A percentile compares a stretch with the other conserved stretches of the same genome.
Evolutionary conservation across 345 rosid genomes (phyloP).

Genomic region (Adansonia digitata): DNA sequence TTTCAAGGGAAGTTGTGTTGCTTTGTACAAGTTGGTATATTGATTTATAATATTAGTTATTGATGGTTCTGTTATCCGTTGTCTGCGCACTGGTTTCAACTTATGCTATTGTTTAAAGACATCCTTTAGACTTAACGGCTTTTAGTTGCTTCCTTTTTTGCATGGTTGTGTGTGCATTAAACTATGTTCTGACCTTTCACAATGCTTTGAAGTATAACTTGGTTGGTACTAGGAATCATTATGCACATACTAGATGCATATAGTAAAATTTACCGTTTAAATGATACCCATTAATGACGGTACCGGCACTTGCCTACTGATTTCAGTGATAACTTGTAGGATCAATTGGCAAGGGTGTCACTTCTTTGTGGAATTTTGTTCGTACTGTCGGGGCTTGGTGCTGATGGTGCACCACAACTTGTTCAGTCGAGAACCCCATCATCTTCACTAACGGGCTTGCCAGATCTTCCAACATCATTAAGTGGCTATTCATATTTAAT

Average conservation of each 20-base stretch:
- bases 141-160: not conserved
- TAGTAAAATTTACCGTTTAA: not conserved
- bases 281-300: not conserved
- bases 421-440: constrained; percentile 87
- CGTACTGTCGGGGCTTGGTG: constrained; percentile 74
- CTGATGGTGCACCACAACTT: constrained; percentile 77
- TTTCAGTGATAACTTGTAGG: constrained; percentile 37
- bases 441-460: constrained; percentile 57
- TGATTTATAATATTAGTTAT: not conserved
- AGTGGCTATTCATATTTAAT: constrained; percentile 75
- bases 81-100: not conserved
- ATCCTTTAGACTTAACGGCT: not conserved
- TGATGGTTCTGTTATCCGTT: not conserved
- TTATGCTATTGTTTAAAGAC: not conserved
- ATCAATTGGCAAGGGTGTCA: constrained; percentile 91
- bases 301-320: constrained; percentile 3
- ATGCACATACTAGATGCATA: not conserved
- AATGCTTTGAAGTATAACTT: constrained; percentile 1
- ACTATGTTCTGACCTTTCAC: not conserved
- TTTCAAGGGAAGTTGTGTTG: not conserved
- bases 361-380: constrained; percentile 79
- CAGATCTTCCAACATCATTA: constrained; percentile 64
- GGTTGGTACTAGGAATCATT: not conserved
- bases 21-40: constrained; percentile 1
- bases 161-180: not conserved